phyloP scores from a whole-genome alignment of 169 alveolate species.

The Plasmodium falciparum region DNA sequence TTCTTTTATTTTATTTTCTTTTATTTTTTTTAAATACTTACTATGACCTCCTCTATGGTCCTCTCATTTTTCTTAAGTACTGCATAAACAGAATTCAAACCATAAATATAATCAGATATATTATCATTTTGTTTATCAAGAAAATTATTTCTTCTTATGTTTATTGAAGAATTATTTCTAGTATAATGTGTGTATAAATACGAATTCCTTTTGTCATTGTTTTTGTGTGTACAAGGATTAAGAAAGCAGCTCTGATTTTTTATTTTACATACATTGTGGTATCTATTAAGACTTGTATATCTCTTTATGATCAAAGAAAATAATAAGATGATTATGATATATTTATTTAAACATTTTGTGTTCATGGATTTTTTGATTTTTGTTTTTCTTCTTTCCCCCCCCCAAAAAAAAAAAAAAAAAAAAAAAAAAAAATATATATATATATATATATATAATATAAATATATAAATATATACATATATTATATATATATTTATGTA shows the following conservation, averaged over 20 bases:
- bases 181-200: not conserved
- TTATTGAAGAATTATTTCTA: conserved; percentile 1
- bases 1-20: not conserved
- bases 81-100: conserved; percentile 47
- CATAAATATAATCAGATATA: conserved; percentile 46
- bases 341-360: no score
- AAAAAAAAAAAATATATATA: no score
- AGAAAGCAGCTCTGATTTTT: not conserved
- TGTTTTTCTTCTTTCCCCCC: not conserved
- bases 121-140: conserved; percentile 19
- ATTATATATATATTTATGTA: no score
- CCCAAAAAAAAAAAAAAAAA: no score
- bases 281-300: not conserved
- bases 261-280: not conserved
- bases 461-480: no score
- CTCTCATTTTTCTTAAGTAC: conserved; percentile 50
- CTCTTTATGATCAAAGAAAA: not conserved
- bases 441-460: no score
- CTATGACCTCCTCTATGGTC: conserved; percentile 26
- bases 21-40: not conserved
- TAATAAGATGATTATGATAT: not conserved
- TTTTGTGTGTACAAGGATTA: not conserved
- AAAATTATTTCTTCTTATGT: conserved; percentile 42
- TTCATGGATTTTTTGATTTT: not conserved
- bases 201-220: not conserved